phyloP scores from a whole-genome alignment of 2,329 filamentous ascomycete genomes.

The Neodidymelliopsis sp. region DNA sequence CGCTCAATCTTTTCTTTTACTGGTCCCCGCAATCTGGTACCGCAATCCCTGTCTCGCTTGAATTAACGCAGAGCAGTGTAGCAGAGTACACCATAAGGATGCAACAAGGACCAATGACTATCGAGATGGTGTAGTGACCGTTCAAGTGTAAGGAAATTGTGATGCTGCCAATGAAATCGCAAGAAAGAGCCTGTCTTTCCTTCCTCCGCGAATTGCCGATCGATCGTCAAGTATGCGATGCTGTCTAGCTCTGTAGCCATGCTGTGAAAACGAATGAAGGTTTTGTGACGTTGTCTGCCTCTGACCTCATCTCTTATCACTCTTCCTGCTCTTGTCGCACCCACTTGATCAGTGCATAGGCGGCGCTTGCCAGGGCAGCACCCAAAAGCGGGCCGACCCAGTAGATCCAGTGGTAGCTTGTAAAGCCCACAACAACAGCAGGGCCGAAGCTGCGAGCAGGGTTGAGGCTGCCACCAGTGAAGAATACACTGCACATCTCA shows the following conservation, averaged over 20 bases:
- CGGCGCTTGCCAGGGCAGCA: constrained; percentile 54
- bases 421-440: constrained; percentile 50
- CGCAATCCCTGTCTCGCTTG: constrained; percentile 9
- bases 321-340: constrained; percentile 17
- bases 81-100: constrained; percentile 7
- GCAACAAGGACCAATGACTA: constrained; percentile 1
- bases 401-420: constrained; percentile 50
- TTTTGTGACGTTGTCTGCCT: not conserved
- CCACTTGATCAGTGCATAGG: constrained; percentile 54
- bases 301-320: not conserved
- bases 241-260: not conserved
- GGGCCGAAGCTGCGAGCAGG: constrained; percentile 57
- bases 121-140: constrained; percentile 4
- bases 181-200: not conserved
- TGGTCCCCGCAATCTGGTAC: constrained; percentile 3
- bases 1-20: not conserved
- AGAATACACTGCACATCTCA: constrained; percentile 58
- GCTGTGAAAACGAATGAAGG: not conserved
- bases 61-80: constrained; percentile 12
- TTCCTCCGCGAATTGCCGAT: not conserved
- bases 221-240: not conserved
- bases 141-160: constrained; percentile 4
- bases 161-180: constrained; percentile 5
- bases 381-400: constrained; percentile 56
- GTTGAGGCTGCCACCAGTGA: constrained; percentile 56